Evolutionary conservation across 2,329 filamentous ascomycete genomes (phyloP).

Genomic region (Fusarium guadeloupense): DNA sequence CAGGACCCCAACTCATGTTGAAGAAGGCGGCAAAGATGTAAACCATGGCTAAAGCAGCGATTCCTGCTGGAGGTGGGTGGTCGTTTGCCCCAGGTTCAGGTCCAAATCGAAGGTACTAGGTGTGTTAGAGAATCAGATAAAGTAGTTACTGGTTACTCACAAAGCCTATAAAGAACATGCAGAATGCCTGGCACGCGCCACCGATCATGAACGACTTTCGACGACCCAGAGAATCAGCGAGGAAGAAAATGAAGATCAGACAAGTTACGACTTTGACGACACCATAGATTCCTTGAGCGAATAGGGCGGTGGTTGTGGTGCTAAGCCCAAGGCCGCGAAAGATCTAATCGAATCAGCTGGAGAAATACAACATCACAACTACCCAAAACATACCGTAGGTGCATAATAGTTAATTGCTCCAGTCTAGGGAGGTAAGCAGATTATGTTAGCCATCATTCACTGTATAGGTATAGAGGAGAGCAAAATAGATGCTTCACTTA

Average conservation of each 20-base stretch:
- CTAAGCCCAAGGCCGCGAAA: conserved; percentile 67
- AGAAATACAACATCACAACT: too few relatives aligned
- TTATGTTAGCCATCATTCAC: neutral
- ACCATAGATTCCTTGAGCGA: conserved; percentile 72
- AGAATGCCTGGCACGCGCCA: conserved; percentile 41
- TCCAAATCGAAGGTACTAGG: conserved; percentile 61
- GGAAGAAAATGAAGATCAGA: conserved; percentile 68
- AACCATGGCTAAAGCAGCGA: conserved; percentile 67
- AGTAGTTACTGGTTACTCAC: neutral
- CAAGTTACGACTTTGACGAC: conserved; percentile 72
- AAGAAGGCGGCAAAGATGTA: conserved; percentile 71
- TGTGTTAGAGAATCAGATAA: neutral
- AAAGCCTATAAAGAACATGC: conserved; percentile 70
- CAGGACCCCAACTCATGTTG: conserved; percentile 70
- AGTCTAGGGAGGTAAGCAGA: conserved; percentile 26
- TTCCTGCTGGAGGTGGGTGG: conserved; percentile 52
- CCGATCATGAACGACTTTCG: conserved; percentile 49
- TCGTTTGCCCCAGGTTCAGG: conserved; percentile 48
- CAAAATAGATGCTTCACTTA: conserved; percentile 7
- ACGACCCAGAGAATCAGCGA: conserved; percentile 71
- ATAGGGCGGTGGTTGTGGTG: conserved; percentile 63
- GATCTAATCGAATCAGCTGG: too few relatives aligned
- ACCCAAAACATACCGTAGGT: too few relatives aligned
- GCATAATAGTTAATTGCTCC: conserved; percentile 66
- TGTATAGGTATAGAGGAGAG: neutral